Base-by-base conservation (phyloP, 73 alveolate genomes). In the Paramecium sonneborni region DNA sequence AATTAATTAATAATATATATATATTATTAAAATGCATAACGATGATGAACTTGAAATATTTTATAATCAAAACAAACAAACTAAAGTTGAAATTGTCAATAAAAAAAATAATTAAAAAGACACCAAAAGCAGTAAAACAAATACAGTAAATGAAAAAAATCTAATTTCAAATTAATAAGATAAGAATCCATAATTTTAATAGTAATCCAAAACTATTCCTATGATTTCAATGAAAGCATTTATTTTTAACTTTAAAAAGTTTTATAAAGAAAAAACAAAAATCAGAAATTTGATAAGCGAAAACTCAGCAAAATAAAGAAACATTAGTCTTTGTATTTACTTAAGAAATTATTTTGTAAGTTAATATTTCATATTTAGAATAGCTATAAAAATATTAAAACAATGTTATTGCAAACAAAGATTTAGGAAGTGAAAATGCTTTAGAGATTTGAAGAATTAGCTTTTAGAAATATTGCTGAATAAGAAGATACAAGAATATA, bases 151-250 rank as follows among this genome's bases (percentile, higher is more conserved):
- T 52, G 68, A 52, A 52, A 52, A 52, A 5, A 52, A 52, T 52
- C 30, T 52, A n/a, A 52, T n/a, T 52, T 52, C 84, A 26, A 26
- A 26, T 62, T 10, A 1, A 12, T 7, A 9, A 62, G 84, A 26
- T 32, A 26, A 26, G 57, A 37, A 72, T 28, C 26, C 11, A 72
- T 34, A 32, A 72, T 23, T 11, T 32, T 38, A 58, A 58, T 12
- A 35, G 34, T 79, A 79, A 23, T 41, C 39, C 4, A 79, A 79
- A 18, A 79, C 90, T 2, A 79, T 24, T 5, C 76, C 69, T 1
- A 79, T 79, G 90, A 79, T 79, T 43, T 43, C 76, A 1, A 79
- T 79, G 90, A 79, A 79, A 11, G 90, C 90, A 9, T 79, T 79
- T 37, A 43, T 79, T 2, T 79, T 79, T 46, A 79, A 79, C 28